Conservation (phyloP, 2,329 filamentous ascomycete genomes). For the Rosellinia necatrix region DNA sequence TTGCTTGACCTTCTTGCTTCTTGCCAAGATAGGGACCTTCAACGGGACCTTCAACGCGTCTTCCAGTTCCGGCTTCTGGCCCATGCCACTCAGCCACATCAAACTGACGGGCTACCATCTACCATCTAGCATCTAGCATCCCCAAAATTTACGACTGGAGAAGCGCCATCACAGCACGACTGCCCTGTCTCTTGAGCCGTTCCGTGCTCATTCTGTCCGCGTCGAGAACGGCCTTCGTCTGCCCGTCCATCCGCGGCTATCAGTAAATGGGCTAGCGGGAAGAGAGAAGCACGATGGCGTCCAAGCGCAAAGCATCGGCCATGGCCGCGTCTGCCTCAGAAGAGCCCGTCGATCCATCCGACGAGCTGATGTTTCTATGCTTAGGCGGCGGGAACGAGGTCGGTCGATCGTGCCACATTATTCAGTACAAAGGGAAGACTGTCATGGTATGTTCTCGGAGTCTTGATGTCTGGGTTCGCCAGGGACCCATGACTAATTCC, state of each 20-base stretch:
- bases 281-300: constrained; percentile 68
- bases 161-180: constrained; percentile 1
- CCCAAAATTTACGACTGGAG: not conserved
- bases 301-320: constrained; percentile 84
- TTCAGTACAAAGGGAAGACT: constrained; percentile 99
- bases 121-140: too few relatives aligned
- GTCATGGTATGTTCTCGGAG: constrained; percentile 75
- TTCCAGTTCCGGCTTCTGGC: too few relatives aligned
- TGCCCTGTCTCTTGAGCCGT: too few relatives aligned
- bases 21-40: too few relatives aligned
- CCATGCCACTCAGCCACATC: too few relatives aligned
- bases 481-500: constrained; percentile 26
- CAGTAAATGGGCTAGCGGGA: constrained; percentile 13
- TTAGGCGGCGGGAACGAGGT: constrained; percentile 97
- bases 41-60: too few relatives aligned
- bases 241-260: not conserved
- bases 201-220: not conserved
- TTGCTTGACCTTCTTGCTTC: too few relatives aligned
- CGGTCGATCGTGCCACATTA: constrained; percentile 93
- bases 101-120: too few relatives aligned
- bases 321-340: constrained; percentile 71
- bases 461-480: constrained; percentile 1
- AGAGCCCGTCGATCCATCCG: constrained; percentile 87
- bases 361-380: constrained; percentile 93
- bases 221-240: not conserved